Conservation (phyloP, 2,329 filamentous ascomycete genomes). For the Pseudonectria buxi region DNA sequence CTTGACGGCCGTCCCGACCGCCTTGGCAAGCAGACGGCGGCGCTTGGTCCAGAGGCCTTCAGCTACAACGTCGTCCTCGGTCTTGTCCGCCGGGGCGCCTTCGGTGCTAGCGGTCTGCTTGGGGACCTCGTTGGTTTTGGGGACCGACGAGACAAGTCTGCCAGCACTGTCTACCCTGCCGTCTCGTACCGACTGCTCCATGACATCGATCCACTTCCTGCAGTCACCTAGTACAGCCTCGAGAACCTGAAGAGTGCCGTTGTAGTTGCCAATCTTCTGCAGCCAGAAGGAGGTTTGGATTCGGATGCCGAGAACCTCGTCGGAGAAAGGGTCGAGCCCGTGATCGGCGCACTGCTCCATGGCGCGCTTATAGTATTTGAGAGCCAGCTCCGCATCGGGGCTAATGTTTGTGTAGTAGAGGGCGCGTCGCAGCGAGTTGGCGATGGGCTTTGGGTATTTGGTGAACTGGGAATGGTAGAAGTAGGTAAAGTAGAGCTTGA, state of each 20-base stretch:
- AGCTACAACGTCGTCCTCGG: conserved; percentile 19
- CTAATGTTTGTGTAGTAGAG: conserved; percentile 79
- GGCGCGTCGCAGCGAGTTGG: conserved; percentile 72
- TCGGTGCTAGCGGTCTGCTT: background rate
- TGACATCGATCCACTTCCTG: conserved; percentile 49
- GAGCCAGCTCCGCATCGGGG: conserved; percentile 66
- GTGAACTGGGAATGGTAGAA: conserved; percentile 51
- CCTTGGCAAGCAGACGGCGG: conserved; percentile 64
- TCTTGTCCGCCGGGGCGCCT: conserved; percentile 12
- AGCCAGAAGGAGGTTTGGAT: conserved; percentile 75
- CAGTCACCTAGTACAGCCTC: conserved; percentile 70
- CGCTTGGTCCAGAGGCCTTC: conserved; percentile 52
- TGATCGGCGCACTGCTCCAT: conserved; percentile 65
- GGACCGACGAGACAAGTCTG: conserved; percentile 18
- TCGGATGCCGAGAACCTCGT: conserved; percentile 85
- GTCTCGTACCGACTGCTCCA: conserved; percentile 44
- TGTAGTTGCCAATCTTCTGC: conserved; percentile 66
- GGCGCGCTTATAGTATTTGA: conserved; percentile 78
- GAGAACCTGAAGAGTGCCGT: conserved; percentile 67
- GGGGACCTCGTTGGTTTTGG: conserved; percentile 3
- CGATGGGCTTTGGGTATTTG: conserved; percentile 61
- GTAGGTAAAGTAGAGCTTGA: conserved; percentile 44
- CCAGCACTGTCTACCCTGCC: conserved; percentile 39
- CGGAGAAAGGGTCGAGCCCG: conserved; percentile 79
- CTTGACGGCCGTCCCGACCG: conserved; percentile 72